phyloP scores from a whole-genome alignment of 129 eudicot species.

The Tanacetum coccineum region DNA sequence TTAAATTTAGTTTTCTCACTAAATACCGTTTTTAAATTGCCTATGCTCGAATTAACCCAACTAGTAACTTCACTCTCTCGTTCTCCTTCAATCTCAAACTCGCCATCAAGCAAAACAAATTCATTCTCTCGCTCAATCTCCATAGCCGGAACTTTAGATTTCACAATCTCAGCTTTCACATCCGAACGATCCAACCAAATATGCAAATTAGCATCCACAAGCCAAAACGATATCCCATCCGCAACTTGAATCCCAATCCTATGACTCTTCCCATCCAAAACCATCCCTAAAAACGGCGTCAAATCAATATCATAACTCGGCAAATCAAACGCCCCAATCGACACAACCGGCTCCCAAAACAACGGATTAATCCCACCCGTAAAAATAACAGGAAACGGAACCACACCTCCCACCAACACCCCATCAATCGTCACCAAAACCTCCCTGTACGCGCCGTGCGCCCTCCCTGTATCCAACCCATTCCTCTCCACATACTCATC shows the following conservation, averaged over 20 bases:
- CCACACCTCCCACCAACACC: slow-evolving; percentile 47
- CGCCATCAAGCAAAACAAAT: slow-evolving; percentile 44
- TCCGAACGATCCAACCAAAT: slow-evolving; percentile 54
- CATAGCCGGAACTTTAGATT: slow-evolving; percentile 24
- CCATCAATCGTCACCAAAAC: slow-evolving; percentile 64
- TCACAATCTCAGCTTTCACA: slow-evolving; percentile 29
- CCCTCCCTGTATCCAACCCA: slow-evolving; percentile 36
- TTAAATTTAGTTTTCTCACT: slow-evolving; percentile 36
- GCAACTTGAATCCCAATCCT: slow-evolving; percentile 45
- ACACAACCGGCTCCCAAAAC: slow-evolving; percentile 77
- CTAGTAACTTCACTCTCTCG: slow-evolving; percentile 36
- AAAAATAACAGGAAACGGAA: slow-evolving; percentile 73
- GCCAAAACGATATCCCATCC: slow-evolving; percentile 60
- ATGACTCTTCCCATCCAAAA: slow-evolving; percentile 55
- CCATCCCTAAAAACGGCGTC: slow-evolving; percentile 57
- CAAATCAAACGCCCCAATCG: slow-evolving; percentile 72
- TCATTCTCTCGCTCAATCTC: slow-evolving; percentile 15
- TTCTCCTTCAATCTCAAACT: slow-evolving; percentile 45
- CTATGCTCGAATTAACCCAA: slow-evolving; percentile 46
- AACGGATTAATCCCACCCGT: slow-evolving; percentile 75
- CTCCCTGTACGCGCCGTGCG: slow-evolving; percentile 65
- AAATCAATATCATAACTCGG: slow-evolving; percentile 64
- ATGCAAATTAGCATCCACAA: slow-evolving; percentile 76
- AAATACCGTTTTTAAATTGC: slow-evolving; percentile 39
- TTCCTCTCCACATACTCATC: slow-evolving; percentile 44